Conservation (phyloP, 768 basidiomycete species). For the Auricularia auricula-judae region DNA sequence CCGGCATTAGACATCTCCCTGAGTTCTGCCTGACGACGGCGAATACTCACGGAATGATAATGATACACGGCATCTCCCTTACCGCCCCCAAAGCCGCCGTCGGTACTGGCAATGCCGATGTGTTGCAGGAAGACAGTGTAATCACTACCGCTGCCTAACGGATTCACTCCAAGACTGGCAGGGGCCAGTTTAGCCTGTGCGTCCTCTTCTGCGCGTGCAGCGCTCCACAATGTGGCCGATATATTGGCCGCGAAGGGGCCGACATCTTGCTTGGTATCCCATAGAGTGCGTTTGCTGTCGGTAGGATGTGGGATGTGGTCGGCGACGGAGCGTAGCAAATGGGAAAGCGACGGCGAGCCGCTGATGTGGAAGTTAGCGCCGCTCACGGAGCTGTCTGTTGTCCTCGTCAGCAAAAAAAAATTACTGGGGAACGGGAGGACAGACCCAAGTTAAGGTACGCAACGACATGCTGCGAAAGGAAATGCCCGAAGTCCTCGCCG, state of each 20-base stretch:
- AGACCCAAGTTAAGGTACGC: conserved; percentile 66
- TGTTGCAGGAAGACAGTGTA: conserved; percentile 87
- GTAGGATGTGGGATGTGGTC: conserved; percentile 67
- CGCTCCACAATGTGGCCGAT: conserved; percentile 5
- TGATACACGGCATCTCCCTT: conserved; percentile 57
- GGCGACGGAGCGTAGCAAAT: conserved; percentile 59
- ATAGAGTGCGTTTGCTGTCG: conserved; percentile 50
- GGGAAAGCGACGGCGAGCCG: conserved; percentile 75
- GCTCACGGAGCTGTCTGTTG: conserved; percentile 46
- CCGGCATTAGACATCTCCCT: conserved; percentile 28
- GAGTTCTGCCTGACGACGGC: neutral
- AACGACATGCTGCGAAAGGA: conserved; percentile 70
- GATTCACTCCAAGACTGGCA: conserved; percentile 28
- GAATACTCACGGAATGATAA: conserved; percentile 27
- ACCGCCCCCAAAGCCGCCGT: conserved; percentile 27
- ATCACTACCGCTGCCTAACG: conserved; percentile 83
- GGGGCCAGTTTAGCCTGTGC: conserved; percentile 5
- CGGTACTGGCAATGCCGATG: conserved; percentile 33
- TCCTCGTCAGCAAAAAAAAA: neutral
- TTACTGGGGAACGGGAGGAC: conserved; percentile 4
- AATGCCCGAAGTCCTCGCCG: conserved; percentile 82
- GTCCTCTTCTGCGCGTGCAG: conserved; percentile 12
- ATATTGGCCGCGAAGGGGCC: conserved; percentile 32
- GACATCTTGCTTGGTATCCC: conserved; percentile 60
- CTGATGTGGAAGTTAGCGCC: conserved; percentile 46